Evolutionary conservation across 2,329 filamentous ascomycete species (phyloP).

Genomic region (Talaromyces albobiverticillius): DNA sequence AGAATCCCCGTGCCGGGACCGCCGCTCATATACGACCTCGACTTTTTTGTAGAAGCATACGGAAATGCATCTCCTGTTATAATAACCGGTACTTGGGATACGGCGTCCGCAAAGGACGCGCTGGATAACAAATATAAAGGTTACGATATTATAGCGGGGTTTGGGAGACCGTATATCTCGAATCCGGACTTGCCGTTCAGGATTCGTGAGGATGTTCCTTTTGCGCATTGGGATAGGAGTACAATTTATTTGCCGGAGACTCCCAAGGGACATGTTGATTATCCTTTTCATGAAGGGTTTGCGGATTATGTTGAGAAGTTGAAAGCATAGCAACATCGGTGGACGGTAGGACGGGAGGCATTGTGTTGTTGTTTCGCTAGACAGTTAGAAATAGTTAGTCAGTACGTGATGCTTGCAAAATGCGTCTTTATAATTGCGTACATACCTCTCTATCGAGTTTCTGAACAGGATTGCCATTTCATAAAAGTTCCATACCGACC

Average conservation of each 20-base stretch:
- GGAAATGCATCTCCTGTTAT: neutral
- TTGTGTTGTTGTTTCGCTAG: no score
- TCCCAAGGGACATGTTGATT: neutral
- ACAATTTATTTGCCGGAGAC: neutral
- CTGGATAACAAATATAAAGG: neutral
- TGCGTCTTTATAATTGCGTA: no score
- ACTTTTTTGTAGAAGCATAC: neutral
- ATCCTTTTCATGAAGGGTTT: neutral
- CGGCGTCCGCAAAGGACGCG: neutral
- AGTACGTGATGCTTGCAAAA: no score
- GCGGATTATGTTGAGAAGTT: no score
- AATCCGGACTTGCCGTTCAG: neutral
- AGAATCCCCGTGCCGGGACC: neutral
- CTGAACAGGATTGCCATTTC: no score
- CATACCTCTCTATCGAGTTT: no score
- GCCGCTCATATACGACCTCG: neutral
- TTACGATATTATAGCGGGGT: neutral
- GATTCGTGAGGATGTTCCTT: no score
- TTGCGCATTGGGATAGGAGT: neutral
- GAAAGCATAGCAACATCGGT: no score
- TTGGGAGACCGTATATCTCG: neutral
- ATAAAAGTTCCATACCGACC: no score
- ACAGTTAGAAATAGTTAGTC: no score
- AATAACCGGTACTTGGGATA: neutral
- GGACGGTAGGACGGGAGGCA: no score